Conservation (phyloP, 768 basidiomycete species). For the Boletus subparvulus region DNA sequence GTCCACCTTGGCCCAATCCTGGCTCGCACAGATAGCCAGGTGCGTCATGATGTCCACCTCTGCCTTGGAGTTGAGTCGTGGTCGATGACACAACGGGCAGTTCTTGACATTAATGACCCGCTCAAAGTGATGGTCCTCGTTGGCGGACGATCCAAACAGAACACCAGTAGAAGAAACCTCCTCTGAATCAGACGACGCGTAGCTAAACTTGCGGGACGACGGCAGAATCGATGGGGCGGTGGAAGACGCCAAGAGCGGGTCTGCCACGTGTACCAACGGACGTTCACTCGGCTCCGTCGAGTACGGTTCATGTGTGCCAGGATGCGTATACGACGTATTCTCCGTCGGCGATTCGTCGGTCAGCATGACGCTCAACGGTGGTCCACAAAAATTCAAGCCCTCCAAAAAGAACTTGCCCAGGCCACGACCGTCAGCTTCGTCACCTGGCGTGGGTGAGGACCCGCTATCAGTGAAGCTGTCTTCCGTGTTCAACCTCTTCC, state of each 20-base stretch:
- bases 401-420: conserved; percentile 47
- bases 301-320: conserved; percentile 25
- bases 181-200: conserved; percentile 48
- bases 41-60: conserved; percentile 97
- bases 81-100: conserved; percentile 92
- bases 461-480: conserved; percentile 45
- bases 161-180: conserved; percentile 30
- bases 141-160: conserved; percentile 7
- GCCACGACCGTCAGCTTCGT: conserved; percentile 25
- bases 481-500: conserved; percentile 58
- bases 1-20: conserved; percentile 90
- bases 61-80: conserved; percentile 78
- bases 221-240: conserved; percentile 4
- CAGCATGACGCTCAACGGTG: conserved; percentile 33
- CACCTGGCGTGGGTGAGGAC: conserved; percentile 53
- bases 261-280: conserved; percentile 38
- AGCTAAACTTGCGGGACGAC: conserved; percentile 34
- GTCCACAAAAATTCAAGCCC: conserved; percentile 63
- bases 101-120: conserved; percentile 93
- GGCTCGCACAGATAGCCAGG: conserved; percentile 91
- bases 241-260: conserved; percentile 21
- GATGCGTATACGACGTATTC: conserved; percentile 5
- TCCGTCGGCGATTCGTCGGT: conserved; percentile 33
- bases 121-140: conserved; percentile 52
- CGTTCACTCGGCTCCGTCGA: conserved; percentile 49